phyloP scores from a whole-genome alignment of 2,329 filamentous ascomycete species.

The Talaromyces sp. region DNA sequence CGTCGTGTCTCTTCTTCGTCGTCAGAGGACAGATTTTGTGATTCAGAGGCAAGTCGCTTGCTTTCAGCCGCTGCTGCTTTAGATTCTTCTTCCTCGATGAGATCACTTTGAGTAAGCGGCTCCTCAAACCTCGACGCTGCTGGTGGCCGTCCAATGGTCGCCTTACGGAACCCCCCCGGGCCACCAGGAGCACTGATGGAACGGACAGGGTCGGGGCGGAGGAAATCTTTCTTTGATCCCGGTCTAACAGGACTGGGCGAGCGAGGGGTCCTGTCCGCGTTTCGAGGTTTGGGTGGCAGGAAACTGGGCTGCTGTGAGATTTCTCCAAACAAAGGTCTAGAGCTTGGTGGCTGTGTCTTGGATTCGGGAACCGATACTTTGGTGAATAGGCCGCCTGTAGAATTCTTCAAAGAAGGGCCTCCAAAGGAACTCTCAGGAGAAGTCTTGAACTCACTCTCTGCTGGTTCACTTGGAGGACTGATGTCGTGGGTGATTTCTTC shows the following conservation, averaged over 20 bases:
- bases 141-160: conserved; percentile 8
- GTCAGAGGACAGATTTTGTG: conserved; percentile 39
- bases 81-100: conserved; percentile 23
- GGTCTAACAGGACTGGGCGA: conserved; percentile 45
- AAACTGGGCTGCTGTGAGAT: conserved; percentile 37
- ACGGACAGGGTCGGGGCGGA: conserved; percentile 30
- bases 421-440: conserved; percentile 45
- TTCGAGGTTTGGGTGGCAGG: conserved; percentile 31
- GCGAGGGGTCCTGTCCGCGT: conserved; percentile 32
- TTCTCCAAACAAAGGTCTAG: conserved; percentile 41
- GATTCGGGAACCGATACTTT: conserved; percentile 29
- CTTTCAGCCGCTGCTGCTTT: conserved; percentile 28
- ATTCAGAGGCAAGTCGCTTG: conserved; percentile 29
- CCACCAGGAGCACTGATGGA: conserved; percentile 34
- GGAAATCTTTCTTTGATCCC: conserved; percentile 20
- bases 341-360: conserved; percentile 20
- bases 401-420: conserved; percentile 29
- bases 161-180: conserved; percentile 39
- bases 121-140: conserved; percentile 11
- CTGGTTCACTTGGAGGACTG: conserved; percentile 23
- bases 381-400: conserved; percentile 37
- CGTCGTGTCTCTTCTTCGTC: conserved; percentile 46
- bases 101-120: conserved; percentile 17
- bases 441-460: conserved; percentile 30
- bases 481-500: conserved; percentile 43